Percentiles rank a stretch among this genome's conserved stretches.
phyloP scores from a whole-genome alignment of 1,139 yeast species.

The Kodamaea sp. region DNA sequence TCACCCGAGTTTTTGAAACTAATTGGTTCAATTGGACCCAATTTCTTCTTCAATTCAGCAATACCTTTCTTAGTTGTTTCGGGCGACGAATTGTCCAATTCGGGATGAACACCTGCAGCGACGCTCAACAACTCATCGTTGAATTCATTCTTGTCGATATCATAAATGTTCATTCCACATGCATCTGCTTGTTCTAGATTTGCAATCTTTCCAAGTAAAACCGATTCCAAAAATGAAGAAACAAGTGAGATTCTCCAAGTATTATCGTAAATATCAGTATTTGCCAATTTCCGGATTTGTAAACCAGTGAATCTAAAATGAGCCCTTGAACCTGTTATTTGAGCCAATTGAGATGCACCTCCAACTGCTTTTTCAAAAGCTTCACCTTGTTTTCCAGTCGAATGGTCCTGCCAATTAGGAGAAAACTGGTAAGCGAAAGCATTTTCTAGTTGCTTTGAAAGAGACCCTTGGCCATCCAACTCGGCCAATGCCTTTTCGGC shows the following conservation, averaged over 20 bases:
- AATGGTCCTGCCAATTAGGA: constrained; percentile 95
- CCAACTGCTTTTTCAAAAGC: constrained; percentile 53
- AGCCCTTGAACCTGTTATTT: constrained; percentile 78
- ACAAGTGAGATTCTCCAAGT: constrained; percentile 70
- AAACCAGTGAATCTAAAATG: constrained; percentile 90
- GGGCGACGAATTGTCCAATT: constrained; percentile 27
- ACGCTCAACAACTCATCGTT: constrained; percentile 49
- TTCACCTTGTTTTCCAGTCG: constrained; percentile 67
- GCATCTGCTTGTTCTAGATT: constrained; percentile 81
- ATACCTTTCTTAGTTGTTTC: constrained; percentile 27
- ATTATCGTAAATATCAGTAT: constrained; percentile 44
- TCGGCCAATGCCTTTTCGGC: constrained; percentile 39
- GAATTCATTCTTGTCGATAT: constrained; percentile 52
- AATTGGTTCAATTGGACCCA: constrained; percentile 52
- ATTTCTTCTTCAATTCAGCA: constrained; percentile 39
- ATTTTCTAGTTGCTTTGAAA: constrained; percentile 42
- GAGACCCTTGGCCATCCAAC: constrained; percentile 22
- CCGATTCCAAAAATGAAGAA: constrained; percentile 72
- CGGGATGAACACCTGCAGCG: constrained; percentile 48
- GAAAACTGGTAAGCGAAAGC: constrained; percentile 65
- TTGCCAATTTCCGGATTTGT: constrained; percentile 74
- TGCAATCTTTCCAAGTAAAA: constrained; percentile 61
- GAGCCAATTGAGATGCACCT: constrained; percentile 62
- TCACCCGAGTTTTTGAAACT: constrained; percentile 39
- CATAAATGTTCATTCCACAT: constrained; percentile 88